phyloP scores from a whole-genome alignment of 192 early-diverging fungal genomes.

The Entomortierella chlamydospora region DNA sequence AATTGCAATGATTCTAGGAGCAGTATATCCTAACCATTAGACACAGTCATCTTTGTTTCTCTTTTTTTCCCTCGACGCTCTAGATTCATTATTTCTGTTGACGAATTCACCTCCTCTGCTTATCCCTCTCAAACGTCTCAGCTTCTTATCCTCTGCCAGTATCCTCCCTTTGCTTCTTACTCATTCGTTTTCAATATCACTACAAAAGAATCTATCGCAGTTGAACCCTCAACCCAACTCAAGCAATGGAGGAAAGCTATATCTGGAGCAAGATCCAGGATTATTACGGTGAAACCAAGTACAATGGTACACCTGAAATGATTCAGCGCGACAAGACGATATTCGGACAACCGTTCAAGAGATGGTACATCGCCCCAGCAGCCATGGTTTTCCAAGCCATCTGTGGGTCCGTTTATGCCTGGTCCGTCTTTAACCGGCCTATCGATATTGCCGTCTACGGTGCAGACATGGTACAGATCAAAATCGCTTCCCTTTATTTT shows the following conservation, averaged over 20 bases:
- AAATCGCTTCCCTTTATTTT: neutral
- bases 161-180: too few relatives aligned
- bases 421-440: conserved; percentile 72
- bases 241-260: conserved; percentile 42
- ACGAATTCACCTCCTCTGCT: too few relatives aligned
- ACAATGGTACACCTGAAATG: conserved; percentile 29
- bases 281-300: conserved; percentile 56
- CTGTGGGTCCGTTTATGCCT: conserved; percentile 76
- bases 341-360: conserved; percentile 56
- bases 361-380: conserved; percentile 70
- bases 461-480: conserved; percentile 27
- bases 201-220: too few relatives aligned
- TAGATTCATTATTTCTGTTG: too few relatives aligned
- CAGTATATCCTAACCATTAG: too few relatives aligned
- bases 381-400: conserved; percentile 72
- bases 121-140: too few relatives aligned
- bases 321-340: conserved; percentile 50
- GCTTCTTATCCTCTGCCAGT: too few relatives aligned
- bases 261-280: conserved; percentile 34
- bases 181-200: too few relatives aligned
- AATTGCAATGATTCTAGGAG: neutral
- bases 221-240: neutral
- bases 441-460: conserved; percentile 61
- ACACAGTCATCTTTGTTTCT: too few relatives aligned
- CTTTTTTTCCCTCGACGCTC: too few relatives aligned